phyloP scores from a whole-genome alignment of 768 basidiomycete species.

The Naganishia vaughanmartiniae region DNA sequence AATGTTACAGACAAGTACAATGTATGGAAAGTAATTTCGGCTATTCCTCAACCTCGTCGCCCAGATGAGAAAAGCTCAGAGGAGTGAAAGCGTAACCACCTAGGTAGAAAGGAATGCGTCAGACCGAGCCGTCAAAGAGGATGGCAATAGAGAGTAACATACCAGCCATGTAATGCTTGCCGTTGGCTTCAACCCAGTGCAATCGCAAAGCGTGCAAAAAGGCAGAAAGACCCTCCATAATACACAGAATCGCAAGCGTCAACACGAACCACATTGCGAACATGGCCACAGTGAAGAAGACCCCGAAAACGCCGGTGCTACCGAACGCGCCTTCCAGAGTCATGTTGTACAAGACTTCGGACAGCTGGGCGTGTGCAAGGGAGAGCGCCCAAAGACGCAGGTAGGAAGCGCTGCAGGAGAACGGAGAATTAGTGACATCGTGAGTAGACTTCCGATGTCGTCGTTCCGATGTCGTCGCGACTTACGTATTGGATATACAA shows the following conservation, averaged over 20 bases:
- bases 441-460: background rate
- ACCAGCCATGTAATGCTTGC: constrained; percentile 28
- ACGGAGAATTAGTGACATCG: constrained; percentile 66
- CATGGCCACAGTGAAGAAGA: constrained; percentile 65
- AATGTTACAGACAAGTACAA: no score
- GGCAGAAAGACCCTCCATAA: constrained; percentile 97
- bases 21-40: no score
- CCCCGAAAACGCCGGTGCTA: constrained; percentile 53
- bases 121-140: constrained; percentile 31
- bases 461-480: no score
- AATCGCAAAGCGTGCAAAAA: constrained; percentile 93
- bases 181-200: constrained; percentile 64
- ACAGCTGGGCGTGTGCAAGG: constrained; percentile 93
- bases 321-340: constrained; percentile 60
- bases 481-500: constrained; percentile 87
- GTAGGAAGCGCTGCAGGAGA: constrained; percentile 53
- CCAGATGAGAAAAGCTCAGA: constrained; percentile 48
- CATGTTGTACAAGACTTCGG: constrained; percentile 70
- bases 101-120: constrained; percentile 12
- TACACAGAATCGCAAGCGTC: constrained; percentile 76
- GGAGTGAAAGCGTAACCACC: constrained; percentile 46
- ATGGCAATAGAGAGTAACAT: constrained; percentile 63
- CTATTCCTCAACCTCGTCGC: constrained; percentile 42
- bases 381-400: constrained; percentile 91
- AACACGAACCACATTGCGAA: constrained; percentile 76